Evolutionary conservation across 2,329 filamentous ascomycete genomes (phyloP), one percentile per base, ranked within the genome.

Genomic region (Apiospora koreana): DNA sequence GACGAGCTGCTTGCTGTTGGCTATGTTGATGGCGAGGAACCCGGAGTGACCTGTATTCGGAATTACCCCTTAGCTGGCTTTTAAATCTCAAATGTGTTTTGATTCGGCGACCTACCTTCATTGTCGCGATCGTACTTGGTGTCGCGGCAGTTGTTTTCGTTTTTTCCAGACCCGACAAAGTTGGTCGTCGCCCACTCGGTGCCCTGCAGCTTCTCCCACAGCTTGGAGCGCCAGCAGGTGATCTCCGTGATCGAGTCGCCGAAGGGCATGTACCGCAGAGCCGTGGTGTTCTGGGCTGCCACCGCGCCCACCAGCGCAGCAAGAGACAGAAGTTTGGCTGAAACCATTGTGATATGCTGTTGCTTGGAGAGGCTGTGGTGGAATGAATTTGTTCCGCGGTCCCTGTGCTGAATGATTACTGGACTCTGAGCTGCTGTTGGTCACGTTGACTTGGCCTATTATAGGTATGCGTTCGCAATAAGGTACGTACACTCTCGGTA

Each of bases 221-320:
- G 77, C 72, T 81, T 78, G 23, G 81, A 74, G 16, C 81, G 80
- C 82, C 82, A 84, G 78, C 82, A 84, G 67, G 82, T 76, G 73
- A 82, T 82, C 70, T 84, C 81, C 1, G 81, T 84, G 73, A 84
- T 83, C 65, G 79, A 81, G 76, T 84, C 82, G 58, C 82, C 83
- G 64, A 84, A 83, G 12, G 82, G 82, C 82, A 84, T 83, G 62
- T 77, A 80, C 14, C 76, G 74, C 23, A 80, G 73, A 1, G 65
- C 43, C 23, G 70, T 77, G 14, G 73, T 69, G 62, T 75, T 76
- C 69, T 79, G 78, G 3, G 75, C 77, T 65, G 66, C 69, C 25
- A 70, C 74, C 1, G 58, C 74, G 23, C 69, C 68, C 21, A 73
- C 70, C 45, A 72, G 69, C 21, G 72, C 74, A 9, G 72, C 74